Conservation (phyloP, 2,329 filamentous ascomycete genomes). For the Aspergillus sp. region DNA sequence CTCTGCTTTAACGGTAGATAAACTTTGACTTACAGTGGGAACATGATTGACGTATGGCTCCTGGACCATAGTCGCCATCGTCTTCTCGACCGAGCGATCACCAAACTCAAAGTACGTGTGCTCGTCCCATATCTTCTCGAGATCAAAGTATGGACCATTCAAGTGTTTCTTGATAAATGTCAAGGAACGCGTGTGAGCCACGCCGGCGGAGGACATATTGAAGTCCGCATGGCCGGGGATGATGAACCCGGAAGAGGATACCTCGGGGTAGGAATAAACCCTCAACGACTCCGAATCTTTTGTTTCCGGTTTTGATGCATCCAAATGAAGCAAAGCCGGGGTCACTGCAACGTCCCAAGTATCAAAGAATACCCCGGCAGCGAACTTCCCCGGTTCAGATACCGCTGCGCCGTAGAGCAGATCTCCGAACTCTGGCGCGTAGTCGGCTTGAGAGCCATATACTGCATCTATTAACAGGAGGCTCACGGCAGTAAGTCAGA, state of each 20-base stretch:
- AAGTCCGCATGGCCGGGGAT: constrained; percentile 55
- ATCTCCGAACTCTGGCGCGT: constrained; percentile 15
- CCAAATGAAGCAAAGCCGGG: constrained; percentile 21
- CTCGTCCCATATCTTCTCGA: constrained; percentile 77
- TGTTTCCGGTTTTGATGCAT: neutral
- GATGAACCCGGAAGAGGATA: constrained; percentile 45
- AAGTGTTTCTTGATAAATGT: constrained; percentile 64
- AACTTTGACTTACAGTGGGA: constrained; percentile 55
- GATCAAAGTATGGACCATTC: constrained; percentile 67
- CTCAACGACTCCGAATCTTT: neutral
- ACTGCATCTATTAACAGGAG: constrained; percentile 15
- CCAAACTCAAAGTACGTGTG: constrained; percentile 72
- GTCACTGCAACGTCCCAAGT: constrained; percentile 12
- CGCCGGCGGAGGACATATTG: constrained; percentile 54
- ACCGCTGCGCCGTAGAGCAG: constrained; percentile 8
- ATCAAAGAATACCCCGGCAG: constrained; percentile 22
- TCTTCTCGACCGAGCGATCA: constrained; percentile 66
- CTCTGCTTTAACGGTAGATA: neutral
- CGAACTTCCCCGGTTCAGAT: neutral
- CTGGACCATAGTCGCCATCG: constrained; percentile 79
- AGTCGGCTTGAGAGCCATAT: constrained; percentile 27
- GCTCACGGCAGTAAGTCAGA: too few relatives aligned
- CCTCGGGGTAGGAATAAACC: constrained; percentile 48
- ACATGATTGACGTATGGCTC: constrained; percentile 79
- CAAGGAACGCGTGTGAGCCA: constrained; percentile 67